Evolutionary conservation across 2,329 filamentous ascomycete species (phyloP).

Genomic region (Ophiostoma triangulosporum): DNA sequence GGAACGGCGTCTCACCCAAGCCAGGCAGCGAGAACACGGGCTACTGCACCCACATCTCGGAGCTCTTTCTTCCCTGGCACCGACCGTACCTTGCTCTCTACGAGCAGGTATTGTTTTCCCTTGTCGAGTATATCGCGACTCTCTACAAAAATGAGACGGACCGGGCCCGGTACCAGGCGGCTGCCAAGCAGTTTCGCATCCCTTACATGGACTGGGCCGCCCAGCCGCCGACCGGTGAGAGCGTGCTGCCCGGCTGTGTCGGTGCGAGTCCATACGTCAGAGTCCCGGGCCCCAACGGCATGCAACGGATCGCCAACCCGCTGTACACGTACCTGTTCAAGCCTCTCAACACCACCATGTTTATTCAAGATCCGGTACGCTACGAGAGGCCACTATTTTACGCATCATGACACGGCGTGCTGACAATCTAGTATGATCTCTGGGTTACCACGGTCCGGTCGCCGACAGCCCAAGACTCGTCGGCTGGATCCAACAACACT

Average conservation of each 20-base stretch:
- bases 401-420: no score
- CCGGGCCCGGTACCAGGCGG: conserved; percentile 34
- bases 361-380: conserved; percentile 47
- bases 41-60: conserved; percentile 63
- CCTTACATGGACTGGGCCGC: conserved; percentile 49
- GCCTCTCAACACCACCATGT: conserved; percentile 43
- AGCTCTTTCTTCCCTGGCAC: conserved; percentile 73
- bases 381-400: not conserved
- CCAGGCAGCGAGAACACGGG: conserved; percentile 44
- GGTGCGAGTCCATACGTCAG: conserved; percentile 28
- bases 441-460: conserved; percentile 49
- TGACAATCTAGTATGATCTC: conserved; percentile 33
- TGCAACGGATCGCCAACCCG: conserved; percentile 45
- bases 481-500: conserved; percentile 45
- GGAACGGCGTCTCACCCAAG: conserved; percentile 37
- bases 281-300: conserved; percentile 42
- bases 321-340: conserved; percentile 47
- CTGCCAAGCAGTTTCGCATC: conserved; percentile 38
- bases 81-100: conserved; percentile 59
- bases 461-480: conserved; percentile 27
- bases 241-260: conserved; percentile 34
- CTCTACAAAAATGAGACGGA: conserved; percentile 30
- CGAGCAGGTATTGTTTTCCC: conserved; percentile 31
- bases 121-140: conserved; percentile 29
- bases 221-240: conserved; percentile 32